Conservation (phyloP, 2,329 filamentous ascomycete genomes). For the Rosellinia necatrix region DNA sequence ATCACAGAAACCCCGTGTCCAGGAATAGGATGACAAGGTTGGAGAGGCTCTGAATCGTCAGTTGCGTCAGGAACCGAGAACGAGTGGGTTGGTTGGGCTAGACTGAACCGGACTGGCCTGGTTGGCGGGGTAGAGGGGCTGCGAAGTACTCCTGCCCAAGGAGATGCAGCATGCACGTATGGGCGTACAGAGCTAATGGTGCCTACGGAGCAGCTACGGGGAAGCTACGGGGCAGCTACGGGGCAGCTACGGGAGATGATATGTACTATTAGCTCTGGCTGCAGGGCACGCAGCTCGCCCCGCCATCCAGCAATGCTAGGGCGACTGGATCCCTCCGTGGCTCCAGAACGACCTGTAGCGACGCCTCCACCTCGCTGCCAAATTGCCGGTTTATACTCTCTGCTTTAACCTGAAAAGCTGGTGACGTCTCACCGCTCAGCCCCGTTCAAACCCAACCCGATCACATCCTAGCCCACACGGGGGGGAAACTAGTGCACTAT, state of each 20-base stretch:
- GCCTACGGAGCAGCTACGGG: too few species aligned
- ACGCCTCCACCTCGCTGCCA: slow-evolving; percentile 10
- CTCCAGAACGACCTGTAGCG: slow-evolving; percentile 13
- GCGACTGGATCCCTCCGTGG: too few species aligned
- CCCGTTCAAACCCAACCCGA: slow-evolving; percentile 14
- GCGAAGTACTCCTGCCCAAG: too few species aligned
- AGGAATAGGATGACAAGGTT: slow-evolving; percentile 18
- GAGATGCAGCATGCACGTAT: too few species aligned
- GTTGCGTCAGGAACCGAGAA: slow-evolving; percentile 10
- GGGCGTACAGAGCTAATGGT: too few species aligned
- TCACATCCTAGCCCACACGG: slow-evolving; percentile 8
- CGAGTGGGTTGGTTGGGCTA: slow-evolving; percentile 22
- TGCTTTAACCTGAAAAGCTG: slow-evolving; percentile 20
- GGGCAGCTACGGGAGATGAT: too few species aligned
- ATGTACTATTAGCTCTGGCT: slow-evolving; percentile 4
- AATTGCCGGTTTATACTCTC: slow-evolving; percentile 8
- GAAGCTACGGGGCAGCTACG: too few species aligned
- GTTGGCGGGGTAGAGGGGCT: slow-evolving; percentile 21
- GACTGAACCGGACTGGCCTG: background rate
- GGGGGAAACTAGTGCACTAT: slow-evolving; percentile 14
- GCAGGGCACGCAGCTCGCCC: background rate
- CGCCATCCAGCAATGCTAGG: too few species aligned
- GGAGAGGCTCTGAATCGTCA: slow-evolving; percentile 23
- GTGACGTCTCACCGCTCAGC: slow-evolving; percentile 26
- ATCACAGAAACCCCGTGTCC: slow-evolving; percentile 7